These are phyloP conservation scores for Cladosporium phlei DNA, from an alignment of 2,329 filamentous ascomycete species.

Conservation along the genomic window DNA sequence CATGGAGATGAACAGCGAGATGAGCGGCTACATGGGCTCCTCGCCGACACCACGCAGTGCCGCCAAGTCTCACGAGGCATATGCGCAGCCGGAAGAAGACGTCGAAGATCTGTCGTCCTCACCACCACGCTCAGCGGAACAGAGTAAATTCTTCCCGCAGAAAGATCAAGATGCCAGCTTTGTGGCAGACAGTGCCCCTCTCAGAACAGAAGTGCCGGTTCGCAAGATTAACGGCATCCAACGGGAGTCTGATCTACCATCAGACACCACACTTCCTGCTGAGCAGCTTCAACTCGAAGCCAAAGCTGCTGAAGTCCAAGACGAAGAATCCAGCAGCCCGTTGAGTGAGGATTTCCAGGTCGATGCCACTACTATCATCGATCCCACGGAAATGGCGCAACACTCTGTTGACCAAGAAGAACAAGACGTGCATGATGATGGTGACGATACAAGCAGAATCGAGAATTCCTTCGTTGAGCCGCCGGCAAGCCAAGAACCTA, in stretches of 20 bases:
- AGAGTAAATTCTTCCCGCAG: background rate
- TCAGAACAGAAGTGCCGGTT: too few species aligned
- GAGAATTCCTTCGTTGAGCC: slow-evolving; percentile 33
- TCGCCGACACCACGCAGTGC: slow-evolving; percentile 48
- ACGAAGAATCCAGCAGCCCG: background rate
- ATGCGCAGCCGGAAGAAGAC: background rate
- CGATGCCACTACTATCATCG: slow-evolving; percentile 4
- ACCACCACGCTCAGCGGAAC: slow-evolving; percentile 6
- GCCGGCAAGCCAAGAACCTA: background rate
- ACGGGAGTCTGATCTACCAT: slow-evolving; percentile 20
- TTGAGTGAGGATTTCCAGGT: background rate
- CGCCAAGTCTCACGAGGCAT: slow-evolving; percentile 15
- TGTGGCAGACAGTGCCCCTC: background rate
- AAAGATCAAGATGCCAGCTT: background rate
- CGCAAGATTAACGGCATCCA: too few species aligned
- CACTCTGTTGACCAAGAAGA: background rate
- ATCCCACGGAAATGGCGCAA: background rate
- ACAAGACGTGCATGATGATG: slow-evolving; percentile 20
- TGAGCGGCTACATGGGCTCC: slow-evolving; percentile 46
- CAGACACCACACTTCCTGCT: slow-evolving; percentile 23
- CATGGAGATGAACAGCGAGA: slow-evolving; percentile 32
- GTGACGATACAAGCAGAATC: slow-evolving; percentile 30
- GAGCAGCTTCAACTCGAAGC: slow-evolving; percentile 25
- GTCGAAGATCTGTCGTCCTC: slow-evolving; percentile 8
- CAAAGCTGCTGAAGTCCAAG: slow-evolving; percentile 16